Percentiles rank a stretch among this genome's conserved stretches.
phyloP scores from a whole-genome alignment of 176 grass and related monocot genomes.

The Oryza rufipogon region DNA sequence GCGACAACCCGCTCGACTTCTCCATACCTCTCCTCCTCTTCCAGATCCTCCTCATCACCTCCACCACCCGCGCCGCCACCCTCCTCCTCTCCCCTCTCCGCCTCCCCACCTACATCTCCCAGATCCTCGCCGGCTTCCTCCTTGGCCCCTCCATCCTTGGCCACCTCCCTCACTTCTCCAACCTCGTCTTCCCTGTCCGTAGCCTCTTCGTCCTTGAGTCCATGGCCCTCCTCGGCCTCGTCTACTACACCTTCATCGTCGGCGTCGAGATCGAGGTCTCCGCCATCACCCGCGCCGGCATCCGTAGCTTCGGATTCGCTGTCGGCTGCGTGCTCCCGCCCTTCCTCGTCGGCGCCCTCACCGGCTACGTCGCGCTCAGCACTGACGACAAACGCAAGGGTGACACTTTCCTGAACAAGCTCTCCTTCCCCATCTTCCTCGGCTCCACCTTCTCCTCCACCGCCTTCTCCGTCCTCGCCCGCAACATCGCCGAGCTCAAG shows the following conservation, averaged over 20 bases:
- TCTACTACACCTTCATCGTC: slow-evolving; percentile 71
- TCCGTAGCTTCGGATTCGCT: slow-evolving; percentile 59
- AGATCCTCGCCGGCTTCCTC: slow-evolving; percentile 60
- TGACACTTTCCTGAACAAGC: not conserved
- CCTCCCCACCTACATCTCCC: slow-evolving; percentile 66
- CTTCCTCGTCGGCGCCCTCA: slow-evolving; percentile 48
- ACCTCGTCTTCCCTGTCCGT: slow-evolving; percentile 51
- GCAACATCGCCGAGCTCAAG: slow-evolving; percentile 39
- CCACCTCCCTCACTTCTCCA: slow-evolving; percentile 38
- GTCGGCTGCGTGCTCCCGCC: slow-evolving; percentile 51
- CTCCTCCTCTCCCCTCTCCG: slow-evolving; percentile 62
- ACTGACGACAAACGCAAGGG: not conserved
- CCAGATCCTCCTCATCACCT: slow-evolving; percentile 67
- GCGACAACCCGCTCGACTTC: slow-evolving; percentile 59
- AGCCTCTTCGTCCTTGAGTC: slow-evolving; percentile 72
- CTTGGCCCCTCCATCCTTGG: slow-evolving; percentile 76
- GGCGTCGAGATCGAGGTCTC: slow-evolving; percentile 68
- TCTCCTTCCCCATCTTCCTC: slow-evolving; percentile 65
- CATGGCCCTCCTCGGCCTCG: slow-evolving; percentile 68
- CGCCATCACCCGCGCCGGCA: slow-evolving; percentile 31
- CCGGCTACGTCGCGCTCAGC: slow-evolving; percentile 39
- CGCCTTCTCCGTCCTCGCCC: slow-evolving; percentile 71
- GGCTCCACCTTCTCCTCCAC: slow-evolving; percentile 61
- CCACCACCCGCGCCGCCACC: slow-evolving; percentile 44
- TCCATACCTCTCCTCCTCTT: slow-evolving; percentile 71